A percentile compares a stretch with the other conserved stretches of the same genome.
phyloP scores from a whole-genome alignment of 805 yeast genomes.

The Citeromyces matritensis region DNA sequence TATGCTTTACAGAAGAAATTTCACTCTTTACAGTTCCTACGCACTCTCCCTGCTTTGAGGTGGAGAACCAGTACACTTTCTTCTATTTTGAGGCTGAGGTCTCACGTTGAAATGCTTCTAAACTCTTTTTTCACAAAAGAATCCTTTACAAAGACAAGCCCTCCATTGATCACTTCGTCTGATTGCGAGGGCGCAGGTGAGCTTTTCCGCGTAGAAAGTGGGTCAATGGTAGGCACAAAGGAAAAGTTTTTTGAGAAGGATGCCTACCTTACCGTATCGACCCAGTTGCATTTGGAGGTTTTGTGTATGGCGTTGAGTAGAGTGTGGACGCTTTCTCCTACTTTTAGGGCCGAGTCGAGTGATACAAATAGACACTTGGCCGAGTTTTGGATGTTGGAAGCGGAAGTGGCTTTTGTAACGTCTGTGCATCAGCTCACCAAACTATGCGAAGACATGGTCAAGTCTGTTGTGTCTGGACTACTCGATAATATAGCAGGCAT shows the following conservation, averaged over 20 bases:
- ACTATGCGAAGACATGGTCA: constrained; percentile 60
- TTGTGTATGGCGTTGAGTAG: constrained; percentile 57
- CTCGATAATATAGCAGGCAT: constrained; percentile 11
- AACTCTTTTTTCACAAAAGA: constrained; percentile 34
- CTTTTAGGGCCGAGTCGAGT: constrained; percentile 86
- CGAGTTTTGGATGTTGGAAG: constrained; percentile 98
- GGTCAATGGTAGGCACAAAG: constrained; percentile 4
- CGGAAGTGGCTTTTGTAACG: constrained; percentile 61
- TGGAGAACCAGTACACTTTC: constrained; percentile 58
- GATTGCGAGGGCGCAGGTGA: constrained; percentile 99
- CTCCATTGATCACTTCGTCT: constrained; percentile 77
- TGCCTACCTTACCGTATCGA: constrained; percentile 74
- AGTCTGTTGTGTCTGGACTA: constrained; percentile 23
- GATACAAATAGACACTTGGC: constrained; percentile 84
- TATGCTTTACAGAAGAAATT: constrained; percentile 80
- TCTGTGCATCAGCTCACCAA: constrained; percentile 43
- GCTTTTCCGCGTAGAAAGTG: constrained; percentile 33
- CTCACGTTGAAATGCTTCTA: constrained; percentile 41
- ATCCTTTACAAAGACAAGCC: constrained; percentile 58
- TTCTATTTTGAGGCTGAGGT: constrained; percentile 58
- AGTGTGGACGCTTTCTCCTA: constrained; percentile 84
- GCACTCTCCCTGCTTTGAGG: constrained; percentile 64
- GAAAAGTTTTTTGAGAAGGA: constrained; percentile 45
- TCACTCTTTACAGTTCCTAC: constrained; percentile 48
- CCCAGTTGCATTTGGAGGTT: constrained; percentile 84